Evolutionary conservation across 805 yeast species (phyloP), one percentile per base, ranked within the genome.

Genomic region (Clavispora asparagi): DNA sequence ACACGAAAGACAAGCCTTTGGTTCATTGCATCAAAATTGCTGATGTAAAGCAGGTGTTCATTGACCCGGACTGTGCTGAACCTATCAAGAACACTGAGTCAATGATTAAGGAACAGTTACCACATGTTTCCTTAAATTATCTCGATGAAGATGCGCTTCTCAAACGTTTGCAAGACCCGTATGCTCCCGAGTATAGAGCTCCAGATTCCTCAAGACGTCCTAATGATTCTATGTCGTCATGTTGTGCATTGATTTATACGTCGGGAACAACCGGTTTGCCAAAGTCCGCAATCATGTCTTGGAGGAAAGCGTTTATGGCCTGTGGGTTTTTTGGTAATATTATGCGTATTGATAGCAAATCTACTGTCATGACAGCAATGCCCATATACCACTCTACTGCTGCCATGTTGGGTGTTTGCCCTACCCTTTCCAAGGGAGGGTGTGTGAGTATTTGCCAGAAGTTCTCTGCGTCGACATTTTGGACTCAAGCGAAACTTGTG

Each of bases 181-280:
- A 68, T 26, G 58, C 76, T 30, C 79, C 80, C 14, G 62, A 67
- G 59, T 73, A 78, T 59, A 65, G 91, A 59, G 80, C 83, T 46
- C 65, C 72, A 0, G 82, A 82, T 54, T 54, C 65, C 8, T 65
- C 78, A 9, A 78, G 96, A 64, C 78, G 86, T 53, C 77, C 79
- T 8, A 65, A 65, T 8, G 81, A 81, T 43, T 64, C 71, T 11
- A 85, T 83, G 60, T 78, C 72, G 53, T 77, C 80, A 45, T 77
- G 92, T 4, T 83, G 86, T 17, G 77, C 83, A 53, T 74, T 87
- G 53, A 87, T 91, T 43, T 91, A 84, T 64, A 91, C 98, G 0
- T 87, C 96, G 0, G 98, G 98, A 35, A 92, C 97, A 7, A 88
- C 97, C 0, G 97, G 97, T 0, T 68, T 91, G 50, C 97, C 98